These are phyloP conservation scores for Phialocephala subalpina DNA, from an alignment of 2,329 filamentous ascomycete genomes.

Conservation along the genomic window DNA sequence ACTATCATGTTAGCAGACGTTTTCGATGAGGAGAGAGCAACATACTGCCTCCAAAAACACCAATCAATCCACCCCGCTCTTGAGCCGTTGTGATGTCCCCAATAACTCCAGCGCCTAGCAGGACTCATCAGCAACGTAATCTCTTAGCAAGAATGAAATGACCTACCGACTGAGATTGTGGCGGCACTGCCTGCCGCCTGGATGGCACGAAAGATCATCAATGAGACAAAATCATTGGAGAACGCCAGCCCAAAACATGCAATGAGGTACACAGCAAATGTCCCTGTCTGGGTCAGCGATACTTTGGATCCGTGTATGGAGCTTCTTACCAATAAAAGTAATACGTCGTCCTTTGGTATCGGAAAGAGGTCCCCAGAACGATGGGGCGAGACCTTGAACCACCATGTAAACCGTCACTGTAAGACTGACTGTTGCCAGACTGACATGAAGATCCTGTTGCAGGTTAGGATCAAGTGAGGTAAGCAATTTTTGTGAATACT, in stretches of 20 bases:
- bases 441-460: conserved; percentile 29
- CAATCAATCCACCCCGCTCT: conserved; percentile 50
- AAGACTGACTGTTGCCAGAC: conserved; percentile 45
- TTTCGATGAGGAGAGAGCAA: conserved; percentile 3
- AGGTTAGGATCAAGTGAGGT: not conserved
- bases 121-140: not conserved
- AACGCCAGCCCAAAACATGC: conserved; percentile 56
- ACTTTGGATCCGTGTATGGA: conserved; percentile 29
- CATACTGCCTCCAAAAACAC: conserved; percentile 49
- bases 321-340: conserved; percentile 33
- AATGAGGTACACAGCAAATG: conserved; percentile 55
- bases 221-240: conserved; percentile 50
- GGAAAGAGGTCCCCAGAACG: conserved; percentile 56
- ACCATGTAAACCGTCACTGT: conserved; percentile 58
- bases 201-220: conserved; percentile 55
- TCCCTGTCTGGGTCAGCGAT: conserved; percentile 37
- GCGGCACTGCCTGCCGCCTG: conserved; percentile 58
- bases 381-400: conserved; percentile 57
- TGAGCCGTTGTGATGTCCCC: conserved; percentile 48
- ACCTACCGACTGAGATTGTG: conserved; percentile 54
- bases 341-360: conserved; percentile 54
- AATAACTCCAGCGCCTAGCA: conserved; percentile 49
- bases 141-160: not conserved
- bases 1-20: conserved; percentile 37
- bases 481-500: not conserved